Evolutionary conservation across 2,329 filamentous ascomycete species (phyloP), one percentile per base, ranked within the genome.

Genomic region (Penicillium digitatum): DNA sequence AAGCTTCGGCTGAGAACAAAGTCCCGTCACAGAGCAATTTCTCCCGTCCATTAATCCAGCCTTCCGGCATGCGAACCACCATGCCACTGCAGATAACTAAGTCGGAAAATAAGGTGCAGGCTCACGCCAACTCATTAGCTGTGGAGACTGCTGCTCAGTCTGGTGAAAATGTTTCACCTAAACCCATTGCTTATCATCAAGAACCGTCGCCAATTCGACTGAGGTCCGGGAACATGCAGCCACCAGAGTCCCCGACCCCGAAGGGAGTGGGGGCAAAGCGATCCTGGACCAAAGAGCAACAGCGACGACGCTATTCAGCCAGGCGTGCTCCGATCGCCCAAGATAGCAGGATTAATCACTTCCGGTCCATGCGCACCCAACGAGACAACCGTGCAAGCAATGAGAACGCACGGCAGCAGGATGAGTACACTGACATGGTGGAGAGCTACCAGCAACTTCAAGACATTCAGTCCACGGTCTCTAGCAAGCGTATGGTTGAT

Each of bases 401-500:
- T 39, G 72, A 74, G 43, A 74, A 73, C 48, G 18, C 54, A 12
- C 59, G 55, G 38, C 55, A 61, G 26, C 57, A 60, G 34, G 52
- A 59, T 29, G 54, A 57, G 22, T 60, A 59, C 18, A 48, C 57
- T 12, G 57, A 59, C 3, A 46, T 53, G 34, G 58, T 58, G 45
- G 61, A 60, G 8, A 49, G 59, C 20, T 62, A 66, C 37, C 56
- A 55, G 16, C 58, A 63, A 12, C 29, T 63, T 6, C 62, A 67
- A 44, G 65, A 61, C 18, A 40, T 59, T 31, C 62, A 64, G 38
- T 62, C 64, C 3, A 63, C 64, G 1, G 66, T 72, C 10, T 69
- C 68, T 27, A 71, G 67, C 56, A 73, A 74, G 48, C 64, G 57
- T 20, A 72, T 74, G 72, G 71, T 74, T 42, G 72, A 74, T 34